Base-by-base conservation (phyloP, 352 stramenopile genomes). In the Thalassiosira mediterranea region DNA sequence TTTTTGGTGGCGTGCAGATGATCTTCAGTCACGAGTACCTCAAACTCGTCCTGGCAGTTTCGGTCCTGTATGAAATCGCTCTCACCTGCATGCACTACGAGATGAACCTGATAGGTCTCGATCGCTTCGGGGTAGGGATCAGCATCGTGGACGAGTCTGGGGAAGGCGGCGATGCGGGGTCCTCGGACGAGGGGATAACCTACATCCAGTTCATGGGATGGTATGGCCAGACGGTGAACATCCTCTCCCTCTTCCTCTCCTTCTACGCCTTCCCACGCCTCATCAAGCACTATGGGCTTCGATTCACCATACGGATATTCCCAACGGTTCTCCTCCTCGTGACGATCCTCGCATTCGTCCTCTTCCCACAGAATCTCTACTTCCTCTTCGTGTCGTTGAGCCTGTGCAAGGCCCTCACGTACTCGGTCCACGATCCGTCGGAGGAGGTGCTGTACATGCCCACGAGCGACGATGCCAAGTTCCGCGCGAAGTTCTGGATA, bases 401-500 rank as follows among this genome's bases (percentile, higher is more conserved):
- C 34, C 37, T 95, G 0, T 82, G 94, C 21, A 96, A 95, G 72
- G 84, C 86, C 7, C 86, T 95, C 76, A 93, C 91, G 11, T 96
- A 95, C 69, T 88, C 85, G 19, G 81, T 96, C 4, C 89, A 95
- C 65, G 90, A 96, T 80, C 92, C 92, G 13, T 76, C 87, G 21
- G 93, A 93, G 48, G 92, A 96, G 68, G 84, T 96, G 49, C 66
- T 96, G 8, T 96, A 95, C 77, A 83, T 94, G 49, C 88, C 88
- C 13, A 96, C 92, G 7, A 91, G 80, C 8, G 84, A 91, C 64
- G 70, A 77, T 19, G 85, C 94, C 31, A 95, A 96, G 71, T 94
- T 92, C 60, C 83, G 88, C 68, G 87, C 89, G 11, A 95, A 95
- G 64, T 93, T 92, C 68, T 96, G 92, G 92, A 95, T 96, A 72